Evolutionary conservation across 805 yeast genomes (phyloP), one percentile per base, ranked within the genome.

Genomic region (Zygoascus flipseniorum): DNA sequence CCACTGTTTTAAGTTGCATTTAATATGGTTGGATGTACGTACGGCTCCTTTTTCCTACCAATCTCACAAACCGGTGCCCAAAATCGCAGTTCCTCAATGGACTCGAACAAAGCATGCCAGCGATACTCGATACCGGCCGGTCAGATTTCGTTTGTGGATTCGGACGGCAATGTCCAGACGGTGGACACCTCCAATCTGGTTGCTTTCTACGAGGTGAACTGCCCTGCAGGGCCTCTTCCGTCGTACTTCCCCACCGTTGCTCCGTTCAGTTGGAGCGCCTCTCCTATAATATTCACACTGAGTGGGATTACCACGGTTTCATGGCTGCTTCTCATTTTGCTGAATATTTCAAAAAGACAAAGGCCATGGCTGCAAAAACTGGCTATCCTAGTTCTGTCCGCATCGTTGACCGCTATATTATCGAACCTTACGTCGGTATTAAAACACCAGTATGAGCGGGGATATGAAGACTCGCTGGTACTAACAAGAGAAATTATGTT

Each of bases 301-400:
- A 54, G 69, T 5, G 71, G 67, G 8, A 59, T 64, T 14, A 62
- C 68, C 3, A 68, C 65, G 8, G 76, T 83, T 14, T 72, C 83
- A 28, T 87, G 95, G 95, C 80, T 86, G 80, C 70, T 87, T 26
- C 68, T 83, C 50, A 56, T 85, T 16, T 67, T 85, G 35, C 70
- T 85, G 44, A 62, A 78, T 19, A 64, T 86, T 32, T 76, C 80
- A 19, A 79, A 77, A 42, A 79, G 79, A 58, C 70, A 78, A 26
- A 78, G 84, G 52, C 89, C 90, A 3, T 63, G 72, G 43, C 65
- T 81, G 45, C 76, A 86, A 39, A 78, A 77, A 42, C 31, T 82
- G 9, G 80, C 86, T 5, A 79, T 85, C n/a, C 58, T 82, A 19
- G 70, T 80, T 52, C 76, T 76, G 53, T 79, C 88, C 13, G 67